phyloP scores from a whole-genome alignment of 2,329 filamentous ascomycete genomes.

The Sarocladiaceae sp. region DNA sequence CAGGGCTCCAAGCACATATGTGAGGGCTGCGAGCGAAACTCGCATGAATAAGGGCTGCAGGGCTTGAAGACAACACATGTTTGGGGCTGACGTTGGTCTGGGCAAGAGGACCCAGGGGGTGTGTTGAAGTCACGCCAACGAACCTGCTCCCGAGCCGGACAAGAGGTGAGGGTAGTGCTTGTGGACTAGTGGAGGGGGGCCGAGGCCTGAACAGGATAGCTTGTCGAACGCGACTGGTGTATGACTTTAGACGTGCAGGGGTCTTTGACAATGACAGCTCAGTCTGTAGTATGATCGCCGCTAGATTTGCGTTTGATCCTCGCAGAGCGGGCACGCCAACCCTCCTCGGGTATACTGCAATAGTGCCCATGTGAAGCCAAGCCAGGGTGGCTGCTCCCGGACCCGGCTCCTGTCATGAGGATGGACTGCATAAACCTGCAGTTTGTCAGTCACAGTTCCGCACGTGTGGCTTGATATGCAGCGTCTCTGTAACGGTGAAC shows the following conservation, averaged over 20 bases:
- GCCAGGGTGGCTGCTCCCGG: too few relatives aligned
- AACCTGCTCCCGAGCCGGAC: conserved; percentile 1
- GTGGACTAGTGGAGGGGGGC: conserved; percentile 3
- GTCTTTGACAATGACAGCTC: conserved; percentile 3
- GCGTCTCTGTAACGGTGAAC: too few relatives aligned
- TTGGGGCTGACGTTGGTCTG: conserved; percentile 7
- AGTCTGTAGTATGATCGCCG: conserved; percentile 6
- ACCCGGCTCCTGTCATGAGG: too few relatives aligned
- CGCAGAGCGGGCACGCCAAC: not conserved
- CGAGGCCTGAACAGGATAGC: conserved; percentile 5
- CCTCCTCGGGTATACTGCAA: not conserved
- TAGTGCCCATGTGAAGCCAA: not conserved
- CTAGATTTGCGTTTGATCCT: not conserved
- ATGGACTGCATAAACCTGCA: too few relatives aligned
- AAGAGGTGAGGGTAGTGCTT: not conserved
- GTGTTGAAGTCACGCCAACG: conserved; percentile 7
- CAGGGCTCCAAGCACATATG: not conserved
- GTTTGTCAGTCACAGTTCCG: too few relatives aligned
- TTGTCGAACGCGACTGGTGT: conserved; percentile 2
- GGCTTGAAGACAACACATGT: conserved; percentile 8
- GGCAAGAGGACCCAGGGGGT: conserved; percentile 4
- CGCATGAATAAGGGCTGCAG: conserved; percentile 8
- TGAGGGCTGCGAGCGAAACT: not conserved
- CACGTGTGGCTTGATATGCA: too few relatives aligned
- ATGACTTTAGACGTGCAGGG: conserved; percentile 5